A percentile compares a stretch with the other conserved stretches of the same genome.
Conservation (phyloP, 768 basidiomycete species). For the Mycena olivaceomarginata region DNA sequence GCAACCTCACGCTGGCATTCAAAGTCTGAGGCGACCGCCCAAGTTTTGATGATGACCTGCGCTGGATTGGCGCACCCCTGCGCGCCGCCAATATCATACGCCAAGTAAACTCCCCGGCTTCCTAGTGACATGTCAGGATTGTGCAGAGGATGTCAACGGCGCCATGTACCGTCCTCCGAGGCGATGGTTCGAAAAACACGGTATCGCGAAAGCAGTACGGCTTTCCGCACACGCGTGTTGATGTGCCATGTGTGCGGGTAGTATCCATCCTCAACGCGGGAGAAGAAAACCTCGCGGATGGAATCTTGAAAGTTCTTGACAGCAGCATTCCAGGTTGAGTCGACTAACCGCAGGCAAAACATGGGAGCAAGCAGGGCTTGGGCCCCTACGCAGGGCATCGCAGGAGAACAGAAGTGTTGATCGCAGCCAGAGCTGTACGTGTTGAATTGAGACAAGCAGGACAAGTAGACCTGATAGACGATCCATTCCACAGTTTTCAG, state of each 20-base stretch:
- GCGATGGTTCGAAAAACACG: slow-evolving; percentile 52
- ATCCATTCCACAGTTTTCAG: slow-evolving; percentile 18
- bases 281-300: slow-evolving; percentile 42
- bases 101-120: slow-evolving; percentile 54
- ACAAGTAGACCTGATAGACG: slow-evolving; percentile 26
- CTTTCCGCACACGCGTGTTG: slow-evolving; percentile 52
- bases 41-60: slow-evolving; percentile 55
- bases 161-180: slow-evolving; percentile 50
- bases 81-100: slow-evolving; percentile 50
- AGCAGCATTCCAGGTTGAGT: slow-evolving; percentile 47
- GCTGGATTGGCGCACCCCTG: slow-evolving; percentile 47
- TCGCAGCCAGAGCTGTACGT: not conserved
- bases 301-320: slow-evolving; percentile 25
- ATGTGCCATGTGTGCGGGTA: slow-evolving; percentile 57
- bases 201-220: slow-evolving; percentile 49
- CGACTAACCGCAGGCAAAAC: slow-evolving; percentile 46
- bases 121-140: slow-evolving; percentile 40
- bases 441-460: slow-evolving; percentile 21
- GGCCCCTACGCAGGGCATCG: slow-evolving; percentile 42
- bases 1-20: slow-evolving; percentile 52
- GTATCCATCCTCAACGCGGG: slow-evolving; percentile 50
- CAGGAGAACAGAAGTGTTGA: slow-evolving; percentile 48
- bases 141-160: not conserved
- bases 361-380: slow-evolving; percentile 30
- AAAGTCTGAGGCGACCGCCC: slow-evolving; percentile 46